Base-by-base conservation (phyloP, 2,329 filamentous ascomycete species). In the Emmonsiellopsis sp. region DNA sequence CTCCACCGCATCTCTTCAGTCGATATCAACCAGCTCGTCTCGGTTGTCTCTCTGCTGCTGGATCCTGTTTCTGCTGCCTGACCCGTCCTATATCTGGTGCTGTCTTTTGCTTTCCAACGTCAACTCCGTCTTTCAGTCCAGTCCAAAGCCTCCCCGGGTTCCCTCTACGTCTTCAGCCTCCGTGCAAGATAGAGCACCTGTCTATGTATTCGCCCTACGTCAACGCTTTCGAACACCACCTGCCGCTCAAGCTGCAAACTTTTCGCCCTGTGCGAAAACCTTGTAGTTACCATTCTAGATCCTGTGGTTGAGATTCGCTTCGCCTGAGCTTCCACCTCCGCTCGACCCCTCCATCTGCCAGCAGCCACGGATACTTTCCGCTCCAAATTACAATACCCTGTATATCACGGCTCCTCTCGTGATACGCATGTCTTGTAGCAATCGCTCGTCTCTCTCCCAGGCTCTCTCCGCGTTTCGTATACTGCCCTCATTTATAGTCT, bases 191-290 rank as follows among this genome's bases (percentile, higher is more conserved):
- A 59, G 70, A 67, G 64, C 66, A 70, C 63, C 78, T 86, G 89
- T 95, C 87, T 94, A 95, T 95, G 90, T 95, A 95, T 95, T 90
- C 90, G 89, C 86, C 89, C 88, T 86, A 87, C 84, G 82, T 82
- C 83, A 83, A 87, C 87, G 84, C 89, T 85, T 90, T 89, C 84
- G 88, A 85, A 88, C 86, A 92, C 85, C 84, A 86, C 79, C 85
- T 85, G 82, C 89, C 89, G 80, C 84, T 89, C 80, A 89, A 89
- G 87, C 89, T 94, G 87, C 89, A 91, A 83, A 81, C 86, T 82
- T 94, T 94, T 88, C 89, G 89, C 83, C 90, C 88, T 87, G 81
- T 85, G 84, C 85, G 87, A 82, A 94, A 88, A 84, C 87, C 85
- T 81, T 89, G 88, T 87, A 91, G 87, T 80, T 83, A 83, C 74